These are phyloP conservation scores for Monascus ruber DNA, from an alignment of 2,329 filamentous ascomycete genomes.

Conservation along the genomic window DNA sequence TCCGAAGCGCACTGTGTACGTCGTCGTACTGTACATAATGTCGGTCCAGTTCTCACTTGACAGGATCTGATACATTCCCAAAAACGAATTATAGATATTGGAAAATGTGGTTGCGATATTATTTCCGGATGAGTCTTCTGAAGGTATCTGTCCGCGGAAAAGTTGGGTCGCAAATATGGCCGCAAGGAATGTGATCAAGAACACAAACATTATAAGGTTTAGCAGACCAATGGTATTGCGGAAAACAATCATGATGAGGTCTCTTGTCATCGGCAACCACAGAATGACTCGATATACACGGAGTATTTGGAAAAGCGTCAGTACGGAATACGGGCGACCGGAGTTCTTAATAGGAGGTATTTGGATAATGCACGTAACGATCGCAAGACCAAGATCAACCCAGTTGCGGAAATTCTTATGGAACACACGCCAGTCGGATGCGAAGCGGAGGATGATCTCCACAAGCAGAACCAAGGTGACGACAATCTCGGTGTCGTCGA, in stretches of 20 bases:
- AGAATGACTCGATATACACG: slow-evolving; percentile 86
- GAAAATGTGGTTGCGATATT: slow-evolving; percentile 64
- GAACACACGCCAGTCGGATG: slow-evolving; percentile 70
- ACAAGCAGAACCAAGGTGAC: slow-evolving; percentile 68
- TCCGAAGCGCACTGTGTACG: slow-evolving; percentile 50
- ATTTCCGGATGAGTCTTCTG: slow-evolving; percentile 49
- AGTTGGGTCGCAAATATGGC: slow-evolving; percentile 89
- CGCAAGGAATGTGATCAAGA: slow-evolving; percentile 85
- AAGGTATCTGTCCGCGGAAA: slow-evolving; percentile 74
- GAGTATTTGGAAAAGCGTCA: slow-evolving; percentile 86
- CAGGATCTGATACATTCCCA: slow-evolving; percentile 95
- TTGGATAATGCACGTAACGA: slow-evolving; percentile 75
- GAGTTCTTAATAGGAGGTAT: slow-evolving; percentile 67
- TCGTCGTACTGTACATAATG: slow-evolving; percentile 72
- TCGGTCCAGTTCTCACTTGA: slow-evolving; percentile 94
- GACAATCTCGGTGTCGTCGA: slow-evolving; percentile 59
- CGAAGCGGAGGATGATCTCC: slow-evolving; percentile 72
- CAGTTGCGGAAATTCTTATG: slow-evolving; percentile 62
- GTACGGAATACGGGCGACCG: slow-evolving; percentile 66
- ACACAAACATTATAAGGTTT: slow-evolving; percentile 93
- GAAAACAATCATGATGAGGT: slow-evolving; percentile 75
- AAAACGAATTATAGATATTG: slow-evolving; percentile 87
- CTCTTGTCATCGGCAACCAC: slow-evolving; percentile 74
- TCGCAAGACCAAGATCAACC: slow-evolving; percentile 66
- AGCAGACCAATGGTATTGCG: slow-evolving; percentile 85